phyloP scores from a whole-genome alignment of 768 basidiomycete species.

The Cytidiella melzeri region DNA sequence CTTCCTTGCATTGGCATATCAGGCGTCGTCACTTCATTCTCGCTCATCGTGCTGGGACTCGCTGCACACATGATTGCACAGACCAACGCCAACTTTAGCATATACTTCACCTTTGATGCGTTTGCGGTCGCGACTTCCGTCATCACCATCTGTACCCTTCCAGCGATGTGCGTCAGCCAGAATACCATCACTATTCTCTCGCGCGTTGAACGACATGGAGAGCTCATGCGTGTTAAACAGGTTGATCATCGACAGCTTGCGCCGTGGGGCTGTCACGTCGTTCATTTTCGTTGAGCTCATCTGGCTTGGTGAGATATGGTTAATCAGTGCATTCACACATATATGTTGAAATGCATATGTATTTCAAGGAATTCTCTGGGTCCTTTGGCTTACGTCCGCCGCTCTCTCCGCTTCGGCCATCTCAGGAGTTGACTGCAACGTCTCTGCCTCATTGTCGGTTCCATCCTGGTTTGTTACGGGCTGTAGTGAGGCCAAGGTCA shows the following conservation, averaged over 20 bases:
- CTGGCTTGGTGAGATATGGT: constrained; percentile 36
- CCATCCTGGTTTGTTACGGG: constrained; percentile 8
- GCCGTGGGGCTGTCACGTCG: constrained; percentile 34
- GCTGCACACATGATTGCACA: constrained; percentile 23
- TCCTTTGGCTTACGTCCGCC: constrained; percentile 36
- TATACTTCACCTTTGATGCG: constrained; percentile 19
- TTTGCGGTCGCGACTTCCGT: constrained; percentile 25
- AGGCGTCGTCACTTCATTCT: constrained; percentile 17
- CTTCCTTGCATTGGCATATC: too few relatives aligned
- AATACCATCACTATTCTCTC: too few relatives aligned
- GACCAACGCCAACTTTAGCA: constrained; percentile 4
- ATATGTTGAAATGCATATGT: too few relatives aligned
- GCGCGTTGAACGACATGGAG: neutral
- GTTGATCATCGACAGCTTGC: constrained; percentile 28
- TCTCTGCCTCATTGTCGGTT: constrained; percentile 1
- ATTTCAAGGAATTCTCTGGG: constrained; percentile 30
- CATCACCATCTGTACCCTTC: constrained; percentile 6
- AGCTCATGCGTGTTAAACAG: too few relatives aligned
- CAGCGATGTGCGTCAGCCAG: constrained; percentile 8
- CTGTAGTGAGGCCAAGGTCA: constrained; percentile 27
- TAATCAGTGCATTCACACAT: too few relatives aligned
- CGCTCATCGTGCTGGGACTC: constrained; percentile 28
- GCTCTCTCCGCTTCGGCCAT: constrained; percentile 19
- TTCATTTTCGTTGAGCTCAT: constrained; percentile 31
- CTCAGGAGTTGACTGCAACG: constrained; percentile 4